phyloP scores from a whole-genome alignment of 305 asterid species.

The Plantago coronopus region DNA sequence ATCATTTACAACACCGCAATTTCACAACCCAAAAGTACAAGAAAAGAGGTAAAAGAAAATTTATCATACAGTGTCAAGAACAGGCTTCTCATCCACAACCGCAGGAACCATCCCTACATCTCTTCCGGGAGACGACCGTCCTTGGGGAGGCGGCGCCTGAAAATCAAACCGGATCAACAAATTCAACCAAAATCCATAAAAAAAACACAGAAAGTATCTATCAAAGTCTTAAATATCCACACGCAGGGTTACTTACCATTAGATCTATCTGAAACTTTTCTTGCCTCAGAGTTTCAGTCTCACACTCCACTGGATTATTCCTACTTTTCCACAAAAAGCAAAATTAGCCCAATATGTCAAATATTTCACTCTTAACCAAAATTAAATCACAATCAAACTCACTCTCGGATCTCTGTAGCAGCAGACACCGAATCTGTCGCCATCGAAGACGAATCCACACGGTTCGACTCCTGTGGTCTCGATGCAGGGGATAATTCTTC shows the following conservation, averaged over 20 bases:
- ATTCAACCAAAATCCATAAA: slow-evolving; percentile 14
- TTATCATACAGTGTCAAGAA: slow-evolving; percentile 36
- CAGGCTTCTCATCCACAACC: slow-evolving; percentile 45
- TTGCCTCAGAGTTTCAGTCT: slow-evolving; percentile 34
- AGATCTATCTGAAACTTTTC: slow-evolving; percentile 56
- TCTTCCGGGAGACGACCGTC: slow-evolving; percentile 56
- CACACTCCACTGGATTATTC: slow-evolving; percentile 23
- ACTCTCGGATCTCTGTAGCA: slow-evolving; percentile 42
- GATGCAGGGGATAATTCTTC: slow-evolving; percentile 40
- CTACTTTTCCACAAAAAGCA: slow-evolving; percentile 27
- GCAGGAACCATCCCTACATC: slow-evolving; percentile 35
- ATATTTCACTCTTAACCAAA: slow-evolving; percentile 4
- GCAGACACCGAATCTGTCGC: slow-evolving; percentile 37
- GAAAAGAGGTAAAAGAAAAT: background rate
- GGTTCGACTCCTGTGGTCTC: slow-evolving; percentile 37
- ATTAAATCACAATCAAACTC: slow-evolving; percentile 31
- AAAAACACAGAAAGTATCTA: background rate
- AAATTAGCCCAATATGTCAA: background rate
- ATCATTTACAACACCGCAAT: background rate
- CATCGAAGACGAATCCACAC: slow-evolving; percentile 35
- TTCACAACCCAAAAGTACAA: background rate
- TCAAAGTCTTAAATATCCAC: background rate
- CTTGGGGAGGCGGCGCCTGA: slow-evolving; percentile 91
- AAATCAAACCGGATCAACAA: slow-evolving; percentile 17
- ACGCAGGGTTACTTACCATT: slow-evolving; percentile 36